Conservation (phyloP, 176 grass and related monocot genomes). For the Oryza longistaminata region DNA sequence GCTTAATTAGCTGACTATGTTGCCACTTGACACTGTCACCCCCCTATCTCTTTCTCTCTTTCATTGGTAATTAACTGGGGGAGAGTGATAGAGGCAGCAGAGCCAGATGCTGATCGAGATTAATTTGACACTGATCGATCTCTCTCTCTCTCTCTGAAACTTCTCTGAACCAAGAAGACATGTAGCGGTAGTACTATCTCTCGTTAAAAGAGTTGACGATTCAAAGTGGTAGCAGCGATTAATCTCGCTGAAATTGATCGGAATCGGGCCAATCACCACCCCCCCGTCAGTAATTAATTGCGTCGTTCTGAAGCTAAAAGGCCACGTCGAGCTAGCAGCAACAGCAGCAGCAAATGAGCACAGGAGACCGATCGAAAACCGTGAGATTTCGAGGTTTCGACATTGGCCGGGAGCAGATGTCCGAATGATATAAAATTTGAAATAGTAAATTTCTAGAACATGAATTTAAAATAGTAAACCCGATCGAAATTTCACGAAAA, state of each 20-base stretch:
- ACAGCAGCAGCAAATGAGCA: too few species aligned
- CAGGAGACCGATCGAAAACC: too few species aligned
- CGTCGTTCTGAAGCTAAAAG: too few species aligned
- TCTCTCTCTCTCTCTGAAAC: neutral
- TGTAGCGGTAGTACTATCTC: neutral
- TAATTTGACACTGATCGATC: neutral
- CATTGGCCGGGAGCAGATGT: too few species aligned
- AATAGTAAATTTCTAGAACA: too few species aligned
- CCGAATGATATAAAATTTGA: too few species aligned
- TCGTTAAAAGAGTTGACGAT: neutral
- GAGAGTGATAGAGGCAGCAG: neutral
- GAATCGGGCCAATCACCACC: too few species aligned
- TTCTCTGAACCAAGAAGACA: neutral
- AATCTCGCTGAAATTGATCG: neutral
- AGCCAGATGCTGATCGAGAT: neutral
- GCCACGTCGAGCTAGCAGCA: too few species aligned
- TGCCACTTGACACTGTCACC: neutral
- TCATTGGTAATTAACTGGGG: neutral
- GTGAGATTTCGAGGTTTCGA: too few species aligned
- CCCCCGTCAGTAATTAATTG: neutral
- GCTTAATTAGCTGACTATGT: neutral
- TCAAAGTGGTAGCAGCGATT: neutral
- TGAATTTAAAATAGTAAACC: too few species aligned
- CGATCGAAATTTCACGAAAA: too few species aligned
- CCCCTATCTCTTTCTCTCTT: neutral